Conservation (phyloP, 2,329 filamentous ascomycete species). For the Colletotrichum sp. region DNA sequence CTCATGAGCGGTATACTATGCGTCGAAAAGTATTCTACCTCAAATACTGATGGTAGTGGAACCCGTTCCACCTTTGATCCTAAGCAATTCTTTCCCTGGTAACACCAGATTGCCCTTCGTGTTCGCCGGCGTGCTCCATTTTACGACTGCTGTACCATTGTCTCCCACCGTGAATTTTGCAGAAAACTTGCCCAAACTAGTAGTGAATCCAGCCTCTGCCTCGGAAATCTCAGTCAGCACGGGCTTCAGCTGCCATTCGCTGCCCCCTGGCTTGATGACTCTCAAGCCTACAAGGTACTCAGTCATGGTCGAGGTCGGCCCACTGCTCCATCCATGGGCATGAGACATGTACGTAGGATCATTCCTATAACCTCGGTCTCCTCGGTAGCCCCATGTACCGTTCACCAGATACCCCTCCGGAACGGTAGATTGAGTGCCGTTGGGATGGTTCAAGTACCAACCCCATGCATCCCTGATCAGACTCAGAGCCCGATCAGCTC, state of each 20-base stretch:
- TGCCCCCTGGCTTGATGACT: not conserved
- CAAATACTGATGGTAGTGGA: not conserved
- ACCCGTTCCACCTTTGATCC: not conserved
- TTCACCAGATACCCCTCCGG: constrained; percentile 64
- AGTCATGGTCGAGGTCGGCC: constrained; percentile 49
- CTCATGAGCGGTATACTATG: not conserved
- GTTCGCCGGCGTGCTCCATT: not conserved
- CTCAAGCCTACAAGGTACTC: constrained; percentile 45
- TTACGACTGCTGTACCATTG: not conserved
- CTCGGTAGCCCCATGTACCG: constrained; percentile 62
- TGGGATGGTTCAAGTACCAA: constrained; percentile 61
- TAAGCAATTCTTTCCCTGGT: not conserved
- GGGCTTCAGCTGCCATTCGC: not conserved
- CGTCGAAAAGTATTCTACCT: not conserved
- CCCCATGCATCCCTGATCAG: constrained; percentile 63
- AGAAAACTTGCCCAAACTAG: not conserved
- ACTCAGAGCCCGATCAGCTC: constrained; percentile 55
- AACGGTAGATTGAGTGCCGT: constrained; percentile 62
- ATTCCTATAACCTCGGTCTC: constrained; percentile 50
- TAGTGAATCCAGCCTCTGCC: not conserved
- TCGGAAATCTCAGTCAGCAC: not conserved
- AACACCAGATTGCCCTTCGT: not conserved
- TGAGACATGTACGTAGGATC: constrained; percentile 51
- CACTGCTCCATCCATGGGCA: constrained; percentile 53
- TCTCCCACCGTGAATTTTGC: not conserved